Conservation (phyloP, 257 asterid genomes). For the Prunella vulgaris region DNA sequence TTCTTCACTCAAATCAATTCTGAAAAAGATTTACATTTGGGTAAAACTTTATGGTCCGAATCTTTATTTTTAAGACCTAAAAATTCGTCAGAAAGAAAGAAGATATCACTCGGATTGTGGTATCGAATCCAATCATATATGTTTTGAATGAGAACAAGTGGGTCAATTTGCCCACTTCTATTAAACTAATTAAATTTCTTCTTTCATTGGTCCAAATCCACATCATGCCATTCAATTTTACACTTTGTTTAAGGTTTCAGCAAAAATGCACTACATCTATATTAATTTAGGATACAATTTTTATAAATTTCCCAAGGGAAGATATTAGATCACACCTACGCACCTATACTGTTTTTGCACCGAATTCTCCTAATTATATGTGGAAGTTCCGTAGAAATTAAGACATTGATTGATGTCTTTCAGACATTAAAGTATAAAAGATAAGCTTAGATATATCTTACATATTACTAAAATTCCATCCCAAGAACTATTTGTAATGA, state of each 20-base stretch:
- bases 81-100: constrained; percentile 20
- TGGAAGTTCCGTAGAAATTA: too few relatives aligned
- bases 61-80: constrained; percentile 13
- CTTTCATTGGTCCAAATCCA: not conserved
- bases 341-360: too few relatives aligned
- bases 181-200: not conserved
- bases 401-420: too few relatives aligned
- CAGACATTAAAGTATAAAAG: too few relatives aligned
- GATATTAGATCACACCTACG: too few relatives aligned
- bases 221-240: not conserved
- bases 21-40: not conserved
- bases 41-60: constrained; percentile 1
- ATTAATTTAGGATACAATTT: too few relatives aligned
- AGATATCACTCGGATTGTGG: constrained; percentile 24
- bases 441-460: too few relatives aligned
- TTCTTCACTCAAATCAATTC: constrained; percentile 27
- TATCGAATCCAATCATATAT: constrained; percentile 27
- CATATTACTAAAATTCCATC: too few relatives aligned
- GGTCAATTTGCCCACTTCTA: constrained; percentile 25
- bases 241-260: not conserved
- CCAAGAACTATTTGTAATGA: too few relatives aligned
- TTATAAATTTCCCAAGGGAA: too few relatives aligned
- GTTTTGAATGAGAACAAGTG: constrained; percentile 14
- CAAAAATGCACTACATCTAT: not conserved
- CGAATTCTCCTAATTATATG: too few relatives aligned